Percentiles rank a stretch among this genome's conserved stretches.
Conservation (phyloP, 345 rosid species). For the Gossypioides kirkii region DNA sequence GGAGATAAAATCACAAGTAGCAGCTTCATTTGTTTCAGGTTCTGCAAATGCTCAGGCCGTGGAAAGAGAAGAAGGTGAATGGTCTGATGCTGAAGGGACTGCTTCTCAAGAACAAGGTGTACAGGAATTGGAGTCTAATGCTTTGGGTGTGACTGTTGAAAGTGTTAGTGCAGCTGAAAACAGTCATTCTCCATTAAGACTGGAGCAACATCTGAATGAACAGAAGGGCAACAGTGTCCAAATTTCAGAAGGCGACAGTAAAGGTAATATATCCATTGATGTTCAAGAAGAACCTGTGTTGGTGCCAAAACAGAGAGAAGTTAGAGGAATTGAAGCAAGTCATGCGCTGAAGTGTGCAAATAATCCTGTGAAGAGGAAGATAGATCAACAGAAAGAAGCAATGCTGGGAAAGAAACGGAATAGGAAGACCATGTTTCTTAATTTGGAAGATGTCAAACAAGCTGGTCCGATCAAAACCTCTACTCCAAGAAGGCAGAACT, state of each 20-base stretch:
- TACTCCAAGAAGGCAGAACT: conserved; percentile 72
- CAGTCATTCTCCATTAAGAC: conserved; percentile 24
- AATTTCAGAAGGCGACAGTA: conserved; percentile 44
- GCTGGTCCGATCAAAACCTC: conserved; percentile 64
- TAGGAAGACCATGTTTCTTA: conserved; percentile 87
- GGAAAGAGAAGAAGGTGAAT: conserved; percentile 99
- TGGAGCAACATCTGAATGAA: conserved; percentile 38
- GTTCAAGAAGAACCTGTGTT: conserved; percentile 43
- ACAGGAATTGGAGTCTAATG: conserved; percentile 28
- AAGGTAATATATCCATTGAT: conserved; percentile 31
- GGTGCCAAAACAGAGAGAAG: conserved; percentile 62
- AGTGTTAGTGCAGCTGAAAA: conserved; percentile 31
- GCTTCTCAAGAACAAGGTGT: conserved; percentile 32
- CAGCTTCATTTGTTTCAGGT: conserved; percentile 26
- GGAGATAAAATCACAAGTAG: conserved; percentile 31
- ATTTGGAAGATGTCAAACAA: conserved; percentile 93
- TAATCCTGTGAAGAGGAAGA: conserved; percentile 71
- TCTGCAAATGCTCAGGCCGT: conserved; percentile 28
- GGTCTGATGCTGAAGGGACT: conserved; percentile 68
- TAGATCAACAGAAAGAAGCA: conserved; percentile 88
- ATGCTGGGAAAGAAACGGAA: conserved; percentile 97
- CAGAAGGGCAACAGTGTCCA: conserved; percentile 31
- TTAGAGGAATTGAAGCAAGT: conserved; percentile 77
- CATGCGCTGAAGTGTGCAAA: conserved; percentile 65
- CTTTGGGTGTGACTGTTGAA: conserved; percentile 21